Evolutionary conservation across 352 stramenopile species (phyloP).

Genomic region (Vaucheria bursata): DNA sequence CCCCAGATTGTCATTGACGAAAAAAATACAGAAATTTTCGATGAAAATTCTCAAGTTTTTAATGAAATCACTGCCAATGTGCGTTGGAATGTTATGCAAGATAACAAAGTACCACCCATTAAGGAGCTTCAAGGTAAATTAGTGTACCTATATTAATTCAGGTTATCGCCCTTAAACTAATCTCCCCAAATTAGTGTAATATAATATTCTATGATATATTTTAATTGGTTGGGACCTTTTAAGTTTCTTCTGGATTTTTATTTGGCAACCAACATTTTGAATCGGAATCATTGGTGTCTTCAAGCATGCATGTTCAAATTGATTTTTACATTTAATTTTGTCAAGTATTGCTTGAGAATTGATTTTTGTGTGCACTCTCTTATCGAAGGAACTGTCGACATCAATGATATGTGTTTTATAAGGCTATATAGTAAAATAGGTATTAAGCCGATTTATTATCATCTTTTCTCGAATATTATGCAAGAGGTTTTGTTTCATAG

Average conservation of each 20-base stretch:
- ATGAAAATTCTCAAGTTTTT: neutral
- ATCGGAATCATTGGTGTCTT: too few species aligned
- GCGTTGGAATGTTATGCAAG: slow-evolving; percentile 61
- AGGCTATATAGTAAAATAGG: too few species aligned
- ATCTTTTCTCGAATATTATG: too few species aligned
- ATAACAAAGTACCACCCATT: slow-evolving; percentile 65
- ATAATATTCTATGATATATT: neutral
- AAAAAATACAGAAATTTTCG: too few species aligned
- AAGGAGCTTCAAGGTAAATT: slow-evolving; percentile 55
- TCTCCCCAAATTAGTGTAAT: neutral
- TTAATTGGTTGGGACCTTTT: neutral
- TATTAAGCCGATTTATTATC: too few species aligned
- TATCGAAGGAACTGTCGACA: too few species aligned
- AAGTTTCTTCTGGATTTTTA: neutral
- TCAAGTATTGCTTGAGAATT: too few species aligned
- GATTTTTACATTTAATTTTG: too few species aligned
- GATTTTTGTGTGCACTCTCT: too few species aligned
- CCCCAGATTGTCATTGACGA: neutral
- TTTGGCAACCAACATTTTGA: neutral
- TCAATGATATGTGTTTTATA: too few species aligned
- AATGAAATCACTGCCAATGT: slow-evolving; percentile 50
- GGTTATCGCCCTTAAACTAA: neutral
- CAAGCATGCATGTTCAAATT: too few species aligned
- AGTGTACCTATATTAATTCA: neutral
- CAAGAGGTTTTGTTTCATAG: too few species aligned